phyloP scores from a whole-genome alignment of 352 stramenopile species.

The Pilasporangium apinafurcum region DNA sequence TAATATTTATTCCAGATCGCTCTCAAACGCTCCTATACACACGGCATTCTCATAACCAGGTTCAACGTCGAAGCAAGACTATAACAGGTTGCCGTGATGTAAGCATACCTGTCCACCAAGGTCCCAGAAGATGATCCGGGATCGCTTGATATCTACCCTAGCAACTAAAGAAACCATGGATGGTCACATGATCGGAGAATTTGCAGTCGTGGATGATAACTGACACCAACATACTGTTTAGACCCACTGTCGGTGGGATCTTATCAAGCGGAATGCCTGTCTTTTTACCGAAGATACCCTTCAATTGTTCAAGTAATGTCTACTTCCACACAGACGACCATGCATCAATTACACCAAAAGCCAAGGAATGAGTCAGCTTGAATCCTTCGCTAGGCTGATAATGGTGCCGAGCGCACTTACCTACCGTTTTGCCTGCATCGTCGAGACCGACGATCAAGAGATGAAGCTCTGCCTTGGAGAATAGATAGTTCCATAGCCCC shows the following conservation, averaged over 20 bases:
- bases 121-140: slow-evolving; percentile 90
- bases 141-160: slow-evolving; percentile 78
- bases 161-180: slow-evolving; percentile 31
- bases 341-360: no score
- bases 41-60: background rate
- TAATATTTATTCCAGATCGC: slow-evolving; percentile 94
- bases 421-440: slow-evolving; percentile 90
- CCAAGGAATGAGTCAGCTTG: no score
- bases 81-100: background rate
- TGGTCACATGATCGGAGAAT: background rate
- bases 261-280: slow-evolving; percentile 85
- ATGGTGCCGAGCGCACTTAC: slow-evolving; percentile 19
- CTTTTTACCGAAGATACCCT: slow-evolving; percentile 87
- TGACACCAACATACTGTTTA: slow-evolving; percentile 66
- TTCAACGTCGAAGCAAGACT: background rate
- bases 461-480: slow-evolving; percentile 85
- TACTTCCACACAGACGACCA: slow-evolving; percentile 8
- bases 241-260: slow-evolving; percentile 88
- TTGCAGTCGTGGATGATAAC: background rate
- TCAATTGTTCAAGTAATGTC: slow-evolving; percentile 89
- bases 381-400: background rate
- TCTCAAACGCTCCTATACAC: slow-evolving; percentile 64
- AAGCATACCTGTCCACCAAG: slow-evolving; percentile 74
- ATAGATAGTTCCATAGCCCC: slow-evolving; percentile 79
- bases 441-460: slow-evolving; percentile 90